Conservation (phyloP, 2,329 filamentous ascomycete species). For the Fusarium setosum region DNA sequence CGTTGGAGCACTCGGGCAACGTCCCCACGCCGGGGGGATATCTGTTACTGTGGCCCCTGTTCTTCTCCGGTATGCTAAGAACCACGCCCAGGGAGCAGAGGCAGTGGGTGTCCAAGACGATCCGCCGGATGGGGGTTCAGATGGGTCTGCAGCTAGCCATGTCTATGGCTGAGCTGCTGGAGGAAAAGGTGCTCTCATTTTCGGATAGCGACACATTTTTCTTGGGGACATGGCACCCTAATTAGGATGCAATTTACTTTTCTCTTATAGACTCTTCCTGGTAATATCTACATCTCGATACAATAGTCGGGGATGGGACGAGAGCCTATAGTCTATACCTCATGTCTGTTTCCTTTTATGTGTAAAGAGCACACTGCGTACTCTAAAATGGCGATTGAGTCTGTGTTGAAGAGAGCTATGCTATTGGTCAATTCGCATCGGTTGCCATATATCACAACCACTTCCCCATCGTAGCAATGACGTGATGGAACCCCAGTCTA, state of each 20-base stretch:
- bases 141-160: constrained; percentile 35
- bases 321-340: neutral
- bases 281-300: too few species aligned
- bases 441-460: neutral
- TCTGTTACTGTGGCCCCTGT: constrained; percentile 33
- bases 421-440: neutral
- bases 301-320: too few species aligned
- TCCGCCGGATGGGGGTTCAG: constrained; percentile 22
- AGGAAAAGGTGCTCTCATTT: constrained; percentile 27
- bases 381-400: neutral
- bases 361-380: neutral
- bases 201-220: constrained; percentile 30
- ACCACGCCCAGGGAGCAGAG: constrained; percentile 22
- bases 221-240: constrained; percentile 30
- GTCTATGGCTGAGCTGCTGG: constrained; percentile 31
- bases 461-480: too few species aligned
- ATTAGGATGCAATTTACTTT: neutral
- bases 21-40: constrained; percentile 21
- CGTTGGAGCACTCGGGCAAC: neutral
- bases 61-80: constrained; percentile 27
- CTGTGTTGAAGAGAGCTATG: neutral
- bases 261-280: too few species aligned
- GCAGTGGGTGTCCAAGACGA: constrained; percentile 23
- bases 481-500: too few species aligned
- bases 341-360: neutral